A percentile compares a stretch with the other conserved stretches of the same genome.
Evolutionary conservation across 1,284 basidiomycete species (phyloP).

Genomic region (Sanghuangporus weigelae): DNA sequence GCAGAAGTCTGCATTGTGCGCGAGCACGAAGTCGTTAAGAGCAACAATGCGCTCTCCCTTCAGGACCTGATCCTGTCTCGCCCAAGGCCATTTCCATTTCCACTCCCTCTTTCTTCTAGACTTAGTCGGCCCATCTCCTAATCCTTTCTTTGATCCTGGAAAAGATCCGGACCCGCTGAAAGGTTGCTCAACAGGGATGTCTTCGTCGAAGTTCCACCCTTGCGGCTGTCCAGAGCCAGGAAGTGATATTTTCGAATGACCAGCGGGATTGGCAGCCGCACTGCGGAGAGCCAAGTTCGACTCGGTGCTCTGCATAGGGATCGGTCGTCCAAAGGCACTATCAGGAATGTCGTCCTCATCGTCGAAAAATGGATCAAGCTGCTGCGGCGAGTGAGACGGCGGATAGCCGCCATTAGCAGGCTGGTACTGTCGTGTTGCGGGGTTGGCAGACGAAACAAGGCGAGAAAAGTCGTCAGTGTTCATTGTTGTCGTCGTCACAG

Average conservation of each 20-base stretch:
- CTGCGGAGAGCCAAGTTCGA: conserved; percentile 58
- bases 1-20: conserved; percentile 62
- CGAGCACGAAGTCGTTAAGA: conserved; percentile 58
- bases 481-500: conserved; percentile 33
- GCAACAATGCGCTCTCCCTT: conserved; percentile 67
- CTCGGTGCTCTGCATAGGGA: conserved; percentile 63
- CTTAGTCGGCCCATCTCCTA: conserved; percentile 20
- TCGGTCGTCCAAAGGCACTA: conserved; percentile 54
- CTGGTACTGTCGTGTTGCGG: conserved; percentile 53
- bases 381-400: conserved; percentile 41
- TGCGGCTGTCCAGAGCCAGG: conserved; percentile 45
- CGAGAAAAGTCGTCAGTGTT: conserved; percentile 64
- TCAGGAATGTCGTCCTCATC: conserved; percentile 67
- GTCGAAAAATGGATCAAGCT: conserved; percentile 78
- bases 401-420: conserved; percentile 51
- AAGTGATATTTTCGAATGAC: conserved; percentile 42
- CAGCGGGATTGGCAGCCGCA: conserved; percentile 57
- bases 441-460: conserved; percentile 68
- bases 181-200: conserved; percentile 39
- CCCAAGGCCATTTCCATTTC: conserved; percentile 80
- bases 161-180: conserved; percentile 43
- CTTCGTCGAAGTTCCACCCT: conserved; percentile 70
- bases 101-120: conserved; percentile 38
- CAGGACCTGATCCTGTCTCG: conserved; percentile 48
- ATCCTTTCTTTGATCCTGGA: conserved; percentile 27